A percentile compares a stretch with the other conserved stretches of the same genome.
Evolutionary conservation across 148 eudicot species (phyloP).

Genomic region (Fagopyrum homotropicum): DNA sequence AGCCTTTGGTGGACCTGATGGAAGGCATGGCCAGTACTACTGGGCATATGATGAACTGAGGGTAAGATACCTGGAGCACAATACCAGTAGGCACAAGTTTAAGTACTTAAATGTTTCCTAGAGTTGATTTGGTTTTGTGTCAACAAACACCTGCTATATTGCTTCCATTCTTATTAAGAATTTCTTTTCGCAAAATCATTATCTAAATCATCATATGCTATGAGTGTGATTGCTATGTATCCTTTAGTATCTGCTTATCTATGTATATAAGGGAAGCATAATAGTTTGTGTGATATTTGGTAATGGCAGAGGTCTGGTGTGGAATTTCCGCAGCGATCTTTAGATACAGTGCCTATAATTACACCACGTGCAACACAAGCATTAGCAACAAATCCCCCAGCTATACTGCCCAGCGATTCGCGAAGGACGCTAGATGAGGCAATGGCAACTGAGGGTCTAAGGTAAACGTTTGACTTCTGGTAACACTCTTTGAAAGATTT

Average conservation of each 20-base stretch:
- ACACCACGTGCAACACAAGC: constrained; percentile 73
- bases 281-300: constrained; percentile 4
- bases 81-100: too few relatives aligned
- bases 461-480: constrained; percentile 32
- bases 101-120: too few relatives aligned
- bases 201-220: not conserved
- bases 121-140: too few relatives aligned
- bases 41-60: constrained; percentile 88
- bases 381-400: constrained; percentile 36
- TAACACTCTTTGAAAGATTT: not conserved
- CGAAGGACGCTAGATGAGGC: constrained; percentile 82
- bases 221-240: not conserved
- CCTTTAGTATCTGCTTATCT: not conserved
- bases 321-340: constrained; percentile 66
- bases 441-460: constrained; percentile 70
- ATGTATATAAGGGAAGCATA: constrained; percentile 27
- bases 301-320: constrained; percentile 66
- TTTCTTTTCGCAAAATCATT: too few relatives aligned
- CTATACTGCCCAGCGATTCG: constrained; percentile 69
- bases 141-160: too few relatives aligned
- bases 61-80: constrained; percentile 26
- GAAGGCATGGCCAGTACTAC: constrained; percentile 74
- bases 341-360: constrained; percentile 57
- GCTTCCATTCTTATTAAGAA: too few relatives aligned
- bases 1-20: constrained; percentile 89